Conservation (phyloP, 2,329 filamentous ascomycete genomes). For the Gnomoniopsis smithogilvyi region DNA sequence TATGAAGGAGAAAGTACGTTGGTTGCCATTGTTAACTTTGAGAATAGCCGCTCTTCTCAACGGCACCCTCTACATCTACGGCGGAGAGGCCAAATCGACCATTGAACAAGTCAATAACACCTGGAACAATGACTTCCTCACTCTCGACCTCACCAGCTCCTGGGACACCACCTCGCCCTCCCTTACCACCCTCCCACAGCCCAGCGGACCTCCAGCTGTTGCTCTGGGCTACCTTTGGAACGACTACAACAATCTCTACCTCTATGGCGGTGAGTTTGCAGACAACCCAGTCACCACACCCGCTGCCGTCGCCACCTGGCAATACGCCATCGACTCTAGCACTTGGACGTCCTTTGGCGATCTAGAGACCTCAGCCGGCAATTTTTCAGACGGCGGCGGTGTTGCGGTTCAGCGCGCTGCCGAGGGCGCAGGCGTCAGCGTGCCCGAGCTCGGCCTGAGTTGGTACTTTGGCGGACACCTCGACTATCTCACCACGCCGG, state of each 20-base stretch:
- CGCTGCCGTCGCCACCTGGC: constrained; percentile 62
- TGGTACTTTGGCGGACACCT: constrained; percentile 80
- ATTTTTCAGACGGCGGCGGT: constrained; percentile 54
- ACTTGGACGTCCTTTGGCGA: constrained; percentile 62
- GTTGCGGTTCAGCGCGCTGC: constrained; percentile 64
- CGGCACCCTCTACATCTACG: constrained; percentile 74
- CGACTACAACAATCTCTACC: constrained; percentile 64
- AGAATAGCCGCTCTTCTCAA: constrained; percentile 67
- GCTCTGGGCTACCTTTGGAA: constrained; percentile 75
- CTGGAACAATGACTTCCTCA: constrained; percentile 75
- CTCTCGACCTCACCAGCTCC: constrained; percentile 68
- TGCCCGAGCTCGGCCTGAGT: constrained; percentile 66
- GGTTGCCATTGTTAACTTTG: too few species aligned
- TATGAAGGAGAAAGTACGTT: too few species aligned
- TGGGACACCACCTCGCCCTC: constrained; percentile 66
- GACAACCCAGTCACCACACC: constrained; percentile 58
- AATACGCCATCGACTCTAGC: constrained; percentile 59
- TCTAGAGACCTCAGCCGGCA: constrained; percentile 61
- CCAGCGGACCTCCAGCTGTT: constrained; percentile 62
- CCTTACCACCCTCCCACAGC: constrained; percentile 51
- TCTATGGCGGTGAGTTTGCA: constrained; percentile 74
- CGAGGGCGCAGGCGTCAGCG: constrained; percentile 69
- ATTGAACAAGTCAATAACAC: constrained; percentile 58
- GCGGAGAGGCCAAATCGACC: constrained; percentile 60
- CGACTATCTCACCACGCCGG: constrained; percentile 54